These are phyloP conservation scores for Penicillium robsamsonii DNA, from an alignment of 495 filamentous ascomycete genomes.

Conservation along the genomic window DNA sequence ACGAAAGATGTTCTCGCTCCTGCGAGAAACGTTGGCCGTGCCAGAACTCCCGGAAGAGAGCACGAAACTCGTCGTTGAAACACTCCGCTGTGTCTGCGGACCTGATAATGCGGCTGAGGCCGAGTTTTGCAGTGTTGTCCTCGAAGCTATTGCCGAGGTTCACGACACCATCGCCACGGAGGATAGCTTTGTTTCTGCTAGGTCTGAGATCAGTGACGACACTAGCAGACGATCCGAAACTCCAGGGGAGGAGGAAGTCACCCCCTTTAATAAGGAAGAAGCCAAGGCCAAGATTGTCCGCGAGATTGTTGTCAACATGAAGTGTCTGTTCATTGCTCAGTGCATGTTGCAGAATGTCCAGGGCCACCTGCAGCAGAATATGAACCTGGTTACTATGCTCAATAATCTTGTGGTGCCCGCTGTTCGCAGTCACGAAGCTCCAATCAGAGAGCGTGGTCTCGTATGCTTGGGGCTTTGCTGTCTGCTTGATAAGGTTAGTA, in stretches of 20 bases:
- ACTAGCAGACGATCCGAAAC: conserved; percentile 44
- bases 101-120: conserved; percentile 74
- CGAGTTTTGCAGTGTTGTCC: conserved; percentile 89
- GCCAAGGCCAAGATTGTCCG: conserved; percentile 76
- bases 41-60: conserved; percentile 88
- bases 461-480: conserved; percentile 87
- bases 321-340: conserved; percentile 94
- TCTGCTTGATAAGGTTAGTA: conserved; percentile 74
- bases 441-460: conserved; percentile 85
- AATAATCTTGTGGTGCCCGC: conserved; percentile 96
- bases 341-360: conserved; percentile 94
- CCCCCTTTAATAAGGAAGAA: conserved; percentile 62
- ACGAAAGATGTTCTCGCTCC: conserved; percentile 87
- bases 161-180: conserved; percentile 82
- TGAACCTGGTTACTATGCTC: conserved; percentile 85
- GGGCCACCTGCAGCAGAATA: conserved; percentile 79
- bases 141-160: conserved; percentile 92
- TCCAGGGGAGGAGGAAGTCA: conserved; percentile 46
- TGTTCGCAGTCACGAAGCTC: conserved; percentile 87
- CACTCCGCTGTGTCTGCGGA: conserved; percentile 76
- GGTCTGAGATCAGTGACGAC: conserved; percentile 74
- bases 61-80: conserved; percentile 83
- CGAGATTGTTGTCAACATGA: conserved; percentile 96
- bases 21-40: conserved; percentile 79
- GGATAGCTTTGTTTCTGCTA: conserved; percentile 89